These are phyloP conservation scores for Chytridium lagenaria DNA, from an alignment of 371 early-diverging fungal genomes.

Conservation along the genomic window DNA sequence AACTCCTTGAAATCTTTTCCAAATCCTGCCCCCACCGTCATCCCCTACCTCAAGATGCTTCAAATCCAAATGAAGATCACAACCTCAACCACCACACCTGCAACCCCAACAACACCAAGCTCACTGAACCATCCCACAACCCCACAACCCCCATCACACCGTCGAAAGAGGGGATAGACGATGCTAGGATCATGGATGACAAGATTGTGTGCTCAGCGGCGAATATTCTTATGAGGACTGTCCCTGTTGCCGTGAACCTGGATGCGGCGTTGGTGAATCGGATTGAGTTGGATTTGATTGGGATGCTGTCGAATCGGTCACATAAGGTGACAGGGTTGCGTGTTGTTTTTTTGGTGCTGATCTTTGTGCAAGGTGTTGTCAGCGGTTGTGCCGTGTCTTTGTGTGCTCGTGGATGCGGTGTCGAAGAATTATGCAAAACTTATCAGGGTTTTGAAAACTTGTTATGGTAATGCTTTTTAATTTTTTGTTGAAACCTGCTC, in stretches of 20 bases:
- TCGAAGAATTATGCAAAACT: slow-evolving; percentile 70
- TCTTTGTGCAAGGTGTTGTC: no score
- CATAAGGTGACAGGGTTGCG: background rate
- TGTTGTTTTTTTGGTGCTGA: no score
- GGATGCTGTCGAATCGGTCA: slow-evolving; percentile 47
- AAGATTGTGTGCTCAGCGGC: slow-evolving; percentile 44
- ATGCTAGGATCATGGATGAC: slow-evolving; percentile 17
- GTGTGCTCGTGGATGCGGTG: slow-evolving; percentile 66
- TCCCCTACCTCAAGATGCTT: slow-evolving; percentile 40
- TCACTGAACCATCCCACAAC: background rate
- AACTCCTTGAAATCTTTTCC: slow-evolving; percentile 2
- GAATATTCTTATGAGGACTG: slow-evolving; percentile 61
- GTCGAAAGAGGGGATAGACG: background rate
- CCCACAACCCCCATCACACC: slow-evolving; percentile 11
- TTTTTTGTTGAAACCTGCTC: background rate
- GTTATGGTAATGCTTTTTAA: slow-evolving; percentile 34
- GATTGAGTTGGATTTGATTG: slow-evolving; percentile 64
- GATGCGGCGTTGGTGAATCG: slow-evolving; percentile 62
- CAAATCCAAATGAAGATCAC: slow-evolving; percentile 21
- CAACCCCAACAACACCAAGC: slow-evolving; percentile 11
- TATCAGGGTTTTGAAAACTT: slow-evolving; percentile 63
- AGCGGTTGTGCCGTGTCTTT: slow-evolving; percentile 75
- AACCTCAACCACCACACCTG: background rate
- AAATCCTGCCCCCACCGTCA: slow-evolving; percentile 37
- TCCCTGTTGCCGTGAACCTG: slow-evolving; percentile 65